phyloP scores from a whole-genome alignment of 441 rosid genomes.

The Biscutella auriculata region DNA sequence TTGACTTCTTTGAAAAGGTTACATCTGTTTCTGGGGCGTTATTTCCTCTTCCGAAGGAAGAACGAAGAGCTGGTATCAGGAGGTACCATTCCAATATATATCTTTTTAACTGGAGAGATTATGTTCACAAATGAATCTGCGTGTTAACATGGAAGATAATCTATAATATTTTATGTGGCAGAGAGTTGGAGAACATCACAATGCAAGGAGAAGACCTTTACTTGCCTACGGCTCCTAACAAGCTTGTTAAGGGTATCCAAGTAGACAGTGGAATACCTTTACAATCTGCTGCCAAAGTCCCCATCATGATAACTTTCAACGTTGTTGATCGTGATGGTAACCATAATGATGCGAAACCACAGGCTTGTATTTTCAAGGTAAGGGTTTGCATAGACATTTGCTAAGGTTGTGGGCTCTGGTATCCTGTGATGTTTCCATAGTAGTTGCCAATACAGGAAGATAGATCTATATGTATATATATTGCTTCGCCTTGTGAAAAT shows the following conservation, averaged over 20 bases:
- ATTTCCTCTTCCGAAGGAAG: constrained; percentile 62
- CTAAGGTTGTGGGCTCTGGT: constrained; percentile 24
- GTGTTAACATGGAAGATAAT: constrained; percentile 10
- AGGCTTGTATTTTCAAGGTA: constrained; percentile 96
- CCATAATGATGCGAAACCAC: constrained; percentile 47
- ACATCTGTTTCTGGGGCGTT: constrained; percentile 75
- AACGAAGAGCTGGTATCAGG: constrained; percentile 78
- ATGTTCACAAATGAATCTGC: background rate
- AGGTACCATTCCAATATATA: constrained; percentile 31
- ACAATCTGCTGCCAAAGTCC: constrained; percentile 95
- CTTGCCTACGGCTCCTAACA: constrained; percentile 74
- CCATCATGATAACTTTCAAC: constrained; percentile 84
- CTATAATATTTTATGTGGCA: constrained; percentile 18
- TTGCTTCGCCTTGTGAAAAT: background rate
- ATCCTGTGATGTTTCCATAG: background rate
- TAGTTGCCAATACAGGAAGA: background rate
- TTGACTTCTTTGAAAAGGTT: constrained; percentile 76
- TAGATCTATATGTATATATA: background rate
- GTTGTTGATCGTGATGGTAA: constrained; percentile 76
- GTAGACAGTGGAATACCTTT: constrained; percentile 93
- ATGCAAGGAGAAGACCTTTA: constrained; percentile 74
- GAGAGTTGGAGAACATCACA: constrained; percentile 79
- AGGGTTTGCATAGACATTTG: background rate
- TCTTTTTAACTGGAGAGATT: background rate
- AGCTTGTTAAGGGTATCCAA: constrained; percentile 68